phyloP scores from a whole-genome alignment of 2,329 filamentous ascomycete species.

The Pleoardoris graminearum region DNA sequence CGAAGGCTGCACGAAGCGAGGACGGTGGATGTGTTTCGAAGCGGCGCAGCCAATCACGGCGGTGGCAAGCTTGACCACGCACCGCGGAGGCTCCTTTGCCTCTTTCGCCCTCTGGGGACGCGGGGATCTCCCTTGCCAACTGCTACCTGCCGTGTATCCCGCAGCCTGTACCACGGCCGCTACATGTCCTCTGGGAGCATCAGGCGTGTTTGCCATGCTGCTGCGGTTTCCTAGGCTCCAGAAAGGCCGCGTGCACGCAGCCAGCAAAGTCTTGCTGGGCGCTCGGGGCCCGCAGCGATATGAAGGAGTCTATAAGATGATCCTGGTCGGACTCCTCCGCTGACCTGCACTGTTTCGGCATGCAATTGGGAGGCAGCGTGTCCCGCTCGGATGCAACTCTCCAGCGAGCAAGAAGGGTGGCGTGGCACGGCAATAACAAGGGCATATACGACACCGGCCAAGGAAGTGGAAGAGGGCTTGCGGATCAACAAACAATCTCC shows the following conservation, averaged over 20 bases:
- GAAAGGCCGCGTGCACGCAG: too few relatives aligned
- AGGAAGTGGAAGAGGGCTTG: too few relatives aligned
- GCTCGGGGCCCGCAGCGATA: slow-evolving; percentile 8
- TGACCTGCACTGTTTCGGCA: slow-evolving; percentile 9
- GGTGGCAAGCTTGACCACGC: neutral
- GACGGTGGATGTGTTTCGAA: neutral
- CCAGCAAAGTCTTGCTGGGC: neutral
- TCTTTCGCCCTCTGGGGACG: slow-evolving; percentile 19
- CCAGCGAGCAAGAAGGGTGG: neutral
- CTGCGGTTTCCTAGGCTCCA: too few relatives aligned
- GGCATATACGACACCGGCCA: too few relatives aligned
- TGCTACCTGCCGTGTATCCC: too few relatives aligned
- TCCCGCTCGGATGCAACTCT: neutral
- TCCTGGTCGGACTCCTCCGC: slow-evolving; percentile 31
- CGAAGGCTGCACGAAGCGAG: neutral
- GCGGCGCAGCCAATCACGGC: slow-evolving; percentile 4
- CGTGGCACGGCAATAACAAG: neutral
- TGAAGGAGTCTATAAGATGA: slow-evolving; percentile 15
- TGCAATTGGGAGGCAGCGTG: neutral
- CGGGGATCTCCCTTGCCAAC: slow-evolving; percentile 36
- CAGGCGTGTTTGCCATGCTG: too few relatives aligned
- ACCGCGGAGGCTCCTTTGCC: slow-evolving; percentile 17
- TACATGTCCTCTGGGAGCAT: too few relatives aligned
- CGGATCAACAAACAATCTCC: slow-evolving; percentile 42
- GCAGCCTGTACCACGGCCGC: too few relatives aligned